phyloP scores from a whole-genome alignment of 2,329 filamentous ascomycete species.

The Cadophora malorum region DNA sequence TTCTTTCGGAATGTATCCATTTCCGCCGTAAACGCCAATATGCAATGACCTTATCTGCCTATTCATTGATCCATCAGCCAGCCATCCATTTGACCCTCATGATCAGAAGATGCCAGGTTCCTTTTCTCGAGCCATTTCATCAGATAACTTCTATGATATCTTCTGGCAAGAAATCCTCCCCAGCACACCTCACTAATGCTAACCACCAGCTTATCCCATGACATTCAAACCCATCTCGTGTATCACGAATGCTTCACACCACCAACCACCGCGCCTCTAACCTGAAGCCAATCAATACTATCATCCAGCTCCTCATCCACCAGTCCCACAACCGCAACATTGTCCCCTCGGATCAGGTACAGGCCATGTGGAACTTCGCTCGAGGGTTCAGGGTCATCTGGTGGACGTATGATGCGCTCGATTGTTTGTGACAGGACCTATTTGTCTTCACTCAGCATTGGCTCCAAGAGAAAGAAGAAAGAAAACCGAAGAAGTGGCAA shows the following conservation, averaged over 20 bases:
- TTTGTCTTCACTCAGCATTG: slow-evolving; percentile 18
- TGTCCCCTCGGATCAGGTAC: slow-evolving; percentile 93
- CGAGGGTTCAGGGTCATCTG: slow-evolving; percentile 82
- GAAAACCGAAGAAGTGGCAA: no score
- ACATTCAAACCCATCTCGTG: neutral
- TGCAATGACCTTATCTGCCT: slow-evolving; percentile 37
- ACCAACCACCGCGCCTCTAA: slow-evolving; percentile 83
- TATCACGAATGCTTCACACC: slow-evolving; percentile 75
- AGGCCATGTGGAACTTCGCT: slow-evolving; percentile 83
- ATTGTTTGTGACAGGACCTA: slow-evolving; percentile 81
- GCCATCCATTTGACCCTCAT: neutral
- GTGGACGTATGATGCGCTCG: slow-evolving; percentile 88
- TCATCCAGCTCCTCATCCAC: slow-evolving; percentile 89
- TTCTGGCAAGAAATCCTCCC: neutral
- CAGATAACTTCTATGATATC: neutral
- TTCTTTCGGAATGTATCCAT: slow-evolving; percentile 21
- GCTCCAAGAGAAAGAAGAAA: neutral
- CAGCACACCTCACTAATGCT: neutral
- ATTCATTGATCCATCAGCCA: slow-evolving; percentile 4
- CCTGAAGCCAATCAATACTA: slow-evolving; percentile 91
- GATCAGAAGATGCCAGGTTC: neutral
- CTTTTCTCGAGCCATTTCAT: slow-evolving; percentile 1
- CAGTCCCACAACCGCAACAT: slow-evolving; percentile 87
- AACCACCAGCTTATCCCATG: no score
- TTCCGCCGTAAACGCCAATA: slow-evolving; percentile 42